These are phyloP conservation scores for Pseudisothecium myosuroides DNA, from an alignment of 225 moss, liverwort and hornwort species.

Conservation along the genomic window DNA sequence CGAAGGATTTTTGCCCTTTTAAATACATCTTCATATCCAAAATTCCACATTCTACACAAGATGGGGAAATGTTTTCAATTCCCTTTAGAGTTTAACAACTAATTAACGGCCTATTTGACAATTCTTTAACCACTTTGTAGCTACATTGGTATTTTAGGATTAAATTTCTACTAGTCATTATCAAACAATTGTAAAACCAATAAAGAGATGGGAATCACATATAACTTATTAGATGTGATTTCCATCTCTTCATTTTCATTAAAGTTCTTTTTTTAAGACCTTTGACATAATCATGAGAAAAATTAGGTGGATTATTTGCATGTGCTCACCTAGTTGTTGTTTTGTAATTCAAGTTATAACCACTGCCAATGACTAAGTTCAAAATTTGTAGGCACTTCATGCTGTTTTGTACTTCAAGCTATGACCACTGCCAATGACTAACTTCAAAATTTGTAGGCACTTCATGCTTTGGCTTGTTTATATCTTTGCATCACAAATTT, in stretches of 20 bases:
- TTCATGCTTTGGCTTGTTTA: not conserved
- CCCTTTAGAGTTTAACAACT: too few species aligned
- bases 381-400: not conserved
- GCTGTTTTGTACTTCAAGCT: too few species aligned
- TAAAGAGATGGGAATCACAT: not conserved
- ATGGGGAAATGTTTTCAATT: too few species aligned
- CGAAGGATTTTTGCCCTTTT: too few species aligned
- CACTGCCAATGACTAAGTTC: rapidly evolving
- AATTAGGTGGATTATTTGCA: not conserved
- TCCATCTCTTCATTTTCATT: not conserved
- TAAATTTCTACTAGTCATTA: not conserved
- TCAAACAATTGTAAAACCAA: rapidly evolving
- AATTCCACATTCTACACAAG: too few species aligned
- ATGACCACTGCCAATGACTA: too few species aligned
- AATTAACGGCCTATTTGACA: rapidly evolving
- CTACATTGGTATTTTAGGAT: rapidly evolving
- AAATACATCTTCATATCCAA: too few species aligned
- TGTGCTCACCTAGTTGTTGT: rapidly evolving
- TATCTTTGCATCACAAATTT: not conserved
- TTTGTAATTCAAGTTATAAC: not conserved
- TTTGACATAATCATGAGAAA: not conserved
- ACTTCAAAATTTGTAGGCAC: too few species aligned
- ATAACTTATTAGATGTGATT: not conserved
- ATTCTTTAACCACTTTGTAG: rapidly evolving
- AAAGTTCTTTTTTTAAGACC: too few species aligned